These are phyloP conservation scores for Eimeria sp. DNA, from an alignment of 169 alveolate species.

Conservation along the genomic window DNA sequence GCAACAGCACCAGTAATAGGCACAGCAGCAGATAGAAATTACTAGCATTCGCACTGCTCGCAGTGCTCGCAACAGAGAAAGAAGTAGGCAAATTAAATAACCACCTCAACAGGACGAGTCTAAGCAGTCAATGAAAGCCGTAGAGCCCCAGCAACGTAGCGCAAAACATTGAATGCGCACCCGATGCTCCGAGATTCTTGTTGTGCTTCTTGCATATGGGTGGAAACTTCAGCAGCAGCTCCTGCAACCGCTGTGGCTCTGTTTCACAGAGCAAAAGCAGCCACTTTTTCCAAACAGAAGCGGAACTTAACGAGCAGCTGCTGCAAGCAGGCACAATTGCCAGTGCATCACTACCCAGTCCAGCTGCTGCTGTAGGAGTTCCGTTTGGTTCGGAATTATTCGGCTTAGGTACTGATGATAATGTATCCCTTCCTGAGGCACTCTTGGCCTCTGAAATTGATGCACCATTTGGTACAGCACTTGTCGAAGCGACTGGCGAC, in stretches of 20 bases:
- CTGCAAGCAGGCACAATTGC: slow-evolving; percentile 58
- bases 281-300: slow-evolving; percentile 38
- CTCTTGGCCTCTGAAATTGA: not conserved
- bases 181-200: not conserved
- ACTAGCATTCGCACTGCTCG: not conserved
- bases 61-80: not conserved
- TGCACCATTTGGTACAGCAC: not conserved
- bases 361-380: not conserved
- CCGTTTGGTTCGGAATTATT: not conserved
- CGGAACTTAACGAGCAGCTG: slow-evolving; percentile 33
- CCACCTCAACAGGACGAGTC: not conserved
- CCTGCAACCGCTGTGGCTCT: slow-evolving; percentile 36
- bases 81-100: not conserved
- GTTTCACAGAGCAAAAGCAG: slow-evolving; percentile 4
- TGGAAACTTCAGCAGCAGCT: slow-evolving; percentile 29
- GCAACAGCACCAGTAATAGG: not conserved
- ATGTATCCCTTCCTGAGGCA: not conserved
- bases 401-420: not conserved
- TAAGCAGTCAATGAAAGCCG: not conserved
- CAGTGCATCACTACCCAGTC: not conserved
- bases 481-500: not conserved
- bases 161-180: not conserved
- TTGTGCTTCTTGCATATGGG: slow-evolving; percentile 33
- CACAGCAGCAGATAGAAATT: not conserved
- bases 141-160: not conserved